Conservation (phyloP, 23 red algal genomes). For the Pyropia haitanensis region DNA sequence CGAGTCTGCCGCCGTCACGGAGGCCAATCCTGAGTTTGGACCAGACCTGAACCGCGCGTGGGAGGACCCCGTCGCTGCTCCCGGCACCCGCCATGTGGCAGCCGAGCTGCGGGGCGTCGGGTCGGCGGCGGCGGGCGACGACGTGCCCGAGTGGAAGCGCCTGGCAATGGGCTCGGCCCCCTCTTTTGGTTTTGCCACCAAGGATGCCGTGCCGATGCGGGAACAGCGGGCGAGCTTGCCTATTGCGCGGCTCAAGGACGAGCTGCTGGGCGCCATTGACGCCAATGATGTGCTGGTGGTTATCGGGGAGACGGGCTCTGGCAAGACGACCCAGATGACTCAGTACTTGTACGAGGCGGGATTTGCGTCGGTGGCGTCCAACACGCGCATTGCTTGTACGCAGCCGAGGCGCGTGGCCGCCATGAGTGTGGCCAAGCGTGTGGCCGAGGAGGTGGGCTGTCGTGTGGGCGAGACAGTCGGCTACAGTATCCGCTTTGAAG, state of each 20-base stretch:
- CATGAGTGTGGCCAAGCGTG: constrained; percentile 84
- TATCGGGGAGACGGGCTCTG: constrained; percentile 94
- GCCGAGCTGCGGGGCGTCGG: constrained; percentile 39
- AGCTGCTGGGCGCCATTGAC: constrained; percentile 63
- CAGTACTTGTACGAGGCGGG: constrained; percentile 89
- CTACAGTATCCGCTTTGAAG: constrained; percentile 97
- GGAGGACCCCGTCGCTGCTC: constrained; percentile 69
- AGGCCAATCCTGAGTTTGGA: no score
- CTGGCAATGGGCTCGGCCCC: constrained; percentile 69
- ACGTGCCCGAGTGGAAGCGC: constrained; percentile 84
- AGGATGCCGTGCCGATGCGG: constrained; percentile 49
- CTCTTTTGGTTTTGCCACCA: constrained; percentile 70
- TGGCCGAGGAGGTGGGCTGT: constrained; percentile 79
- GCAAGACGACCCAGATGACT: constrained; percentile 98
- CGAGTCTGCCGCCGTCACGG: constrained; percentile 40
- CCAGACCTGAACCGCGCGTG: constrained; percentile 70
- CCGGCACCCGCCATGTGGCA: constrained; percentile 48
- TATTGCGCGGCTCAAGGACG: constrained; percentile 61
- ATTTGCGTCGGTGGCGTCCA: constrained; percentile 11
- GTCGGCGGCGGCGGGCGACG: constrained; percentile 18
- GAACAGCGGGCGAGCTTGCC: constrained; percentile 82
- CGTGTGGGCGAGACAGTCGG: constrained; percentile 84
- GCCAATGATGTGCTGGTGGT: constrained; percentile 82
- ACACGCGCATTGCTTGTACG: constrained; percentile 80
- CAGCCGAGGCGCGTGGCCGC: constrained; percentile 91